Base-by-base conservation (phyloP, 805 yeast genomes). In the Candida sonorensis region DNA sequence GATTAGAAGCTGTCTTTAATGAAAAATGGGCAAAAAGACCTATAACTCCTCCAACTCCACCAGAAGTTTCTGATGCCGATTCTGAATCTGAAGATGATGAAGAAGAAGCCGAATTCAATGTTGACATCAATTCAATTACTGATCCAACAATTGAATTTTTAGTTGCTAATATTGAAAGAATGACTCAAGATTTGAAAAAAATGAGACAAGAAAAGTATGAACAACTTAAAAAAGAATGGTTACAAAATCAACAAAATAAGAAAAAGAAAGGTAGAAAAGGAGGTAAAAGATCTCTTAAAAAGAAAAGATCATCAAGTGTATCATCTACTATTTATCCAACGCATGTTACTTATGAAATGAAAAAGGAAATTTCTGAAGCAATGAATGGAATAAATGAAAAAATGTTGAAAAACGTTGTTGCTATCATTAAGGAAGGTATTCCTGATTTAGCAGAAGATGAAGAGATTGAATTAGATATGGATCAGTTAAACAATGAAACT, bases 381-480 rank as follows among this genome's bases (percentile, higher is more conserved):
- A 88, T 92, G 54, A 77, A 80, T 32, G 77, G 76, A 37, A 54
- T 71, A 31, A 73, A 86, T 27, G 94, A 87, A 44, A 76, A 80
- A 57, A 85, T 84, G 62, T 64, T 90, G 47, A 83, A 80, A 46
- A 81, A 82, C 38, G 94, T 87, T 21, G 71, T 90, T 40, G 75
- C 81, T 31, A 86, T 92, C 41, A 86, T 92, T 44, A 81, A 81
- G 51, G 92, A 83, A 55, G 69, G 78, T 32, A 66, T 79, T 71
- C 77, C 78, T 4, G 82, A 74, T 39, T 66, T 72, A 46, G 72
- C 68, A 37, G 77, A 72, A 47, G 90, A 86, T 48, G 97, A 90
- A 36, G 97, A 92, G 64, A 92, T 92, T 40, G 98, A 92, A 65
- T 70, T 92, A 38, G 98, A 92, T 59, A 82, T 92, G 78, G 97